These are phyloP conservation scores for Citrus sp. DNA, from an alignment of 345 rosid species.

Conservation along the genomic window DNA sequence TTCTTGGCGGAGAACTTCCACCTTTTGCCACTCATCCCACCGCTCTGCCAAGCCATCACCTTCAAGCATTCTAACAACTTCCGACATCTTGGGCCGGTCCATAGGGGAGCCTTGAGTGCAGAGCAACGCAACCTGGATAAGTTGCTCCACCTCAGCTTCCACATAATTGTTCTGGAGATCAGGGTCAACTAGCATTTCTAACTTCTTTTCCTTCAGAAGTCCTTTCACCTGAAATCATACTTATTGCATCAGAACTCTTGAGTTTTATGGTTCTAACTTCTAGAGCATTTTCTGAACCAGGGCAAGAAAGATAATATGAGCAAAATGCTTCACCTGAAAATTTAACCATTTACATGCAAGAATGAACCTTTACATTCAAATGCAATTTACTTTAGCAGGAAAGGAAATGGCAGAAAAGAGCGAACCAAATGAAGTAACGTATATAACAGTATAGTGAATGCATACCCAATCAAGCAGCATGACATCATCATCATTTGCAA, in stretches of 20 bases:
- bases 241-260: neutral
- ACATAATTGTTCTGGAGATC: conserved; percentile 75
- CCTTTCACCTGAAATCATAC: conserved; percentile 72
- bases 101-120: conserved; percentile 92
- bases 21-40: conserved; percentile 99
- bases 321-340: neutral
- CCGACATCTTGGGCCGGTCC: conserved; percentile 97
- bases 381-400: neutral
- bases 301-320: neutral
- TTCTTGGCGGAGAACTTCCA: conserved; percentile 86
- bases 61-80: conserved; percentile 93
- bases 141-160: conserved; percentile 79
- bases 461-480: conserved; percentile 98
- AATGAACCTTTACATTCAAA: neutral
- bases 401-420: neutral
- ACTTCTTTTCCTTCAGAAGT: conserved; percentile 83
- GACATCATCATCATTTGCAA: conserved; percentile 94
- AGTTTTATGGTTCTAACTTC: neutral
- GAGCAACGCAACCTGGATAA: conserved; percentile 89
- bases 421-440: neutral
- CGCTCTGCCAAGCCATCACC: conserved; percentile 88
- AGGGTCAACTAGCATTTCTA: conserved; percentile 94
- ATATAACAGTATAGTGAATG: neutral
- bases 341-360: neutral
- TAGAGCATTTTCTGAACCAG: neutral